phyloP scores from a whole-genome alignment of 2,329 filamentous ascomycete genomes.

The Aureobasidium vineae region DNA sequence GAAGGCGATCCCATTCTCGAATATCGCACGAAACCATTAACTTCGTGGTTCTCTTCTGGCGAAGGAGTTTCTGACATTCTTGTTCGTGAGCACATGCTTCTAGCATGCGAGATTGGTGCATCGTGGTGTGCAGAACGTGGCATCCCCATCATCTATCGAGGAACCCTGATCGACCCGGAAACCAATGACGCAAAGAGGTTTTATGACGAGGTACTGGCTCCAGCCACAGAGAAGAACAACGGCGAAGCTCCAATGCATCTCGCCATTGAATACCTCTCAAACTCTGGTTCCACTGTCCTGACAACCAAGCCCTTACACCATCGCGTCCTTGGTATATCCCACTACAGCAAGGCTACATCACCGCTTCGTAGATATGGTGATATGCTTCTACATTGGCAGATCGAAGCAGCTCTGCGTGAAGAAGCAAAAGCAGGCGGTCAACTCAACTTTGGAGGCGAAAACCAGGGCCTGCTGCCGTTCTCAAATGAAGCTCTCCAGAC shows the following conservation, averaged over 20 bases:
- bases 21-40: constrained; percentile 37
- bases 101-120: constrained; percentile 54
- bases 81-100: constrained; percentile 54
- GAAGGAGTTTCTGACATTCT: constrained; percentile 34
- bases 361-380: constrained; percentile 61
- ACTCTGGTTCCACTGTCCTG: constrained; percentile 45
- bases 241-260: constrained; percentile 40
- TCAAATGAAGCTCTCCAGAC: constrained; percentile 48
- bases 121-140: constrained; percentile 53
- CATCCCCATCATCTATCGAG: constrained; percentile 53
- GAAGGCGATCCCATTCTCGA: constrained; percentile 49
- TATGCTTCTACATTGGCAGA: constrained; percentile 63
- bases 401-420: constrained; percentile 59
- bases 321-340: constrained; percentile 50
- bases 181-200: constrained; percentile 31
- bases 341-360: constrained; percentile 60
- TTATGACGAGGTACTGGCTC: constrained; percentile 39
- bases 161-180: constrained; percentile 36
- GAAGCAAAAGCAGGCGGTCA: constrained; percentile 52
- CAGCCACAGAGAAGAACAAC: constrained; percentile 40
- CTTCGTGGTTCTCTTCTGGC: constrained; percentile 35
- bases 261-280: constrained; percentile 44
- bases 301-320: constrained; percentile 52
- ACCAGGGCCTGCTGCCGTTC: constrained; percentile 51
- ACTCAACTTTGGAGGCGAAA: constrained; percentile 32